Conservation (phyloP, 495 filamentous ascomycete species). For the Penicillium antarcticum region DNA sequence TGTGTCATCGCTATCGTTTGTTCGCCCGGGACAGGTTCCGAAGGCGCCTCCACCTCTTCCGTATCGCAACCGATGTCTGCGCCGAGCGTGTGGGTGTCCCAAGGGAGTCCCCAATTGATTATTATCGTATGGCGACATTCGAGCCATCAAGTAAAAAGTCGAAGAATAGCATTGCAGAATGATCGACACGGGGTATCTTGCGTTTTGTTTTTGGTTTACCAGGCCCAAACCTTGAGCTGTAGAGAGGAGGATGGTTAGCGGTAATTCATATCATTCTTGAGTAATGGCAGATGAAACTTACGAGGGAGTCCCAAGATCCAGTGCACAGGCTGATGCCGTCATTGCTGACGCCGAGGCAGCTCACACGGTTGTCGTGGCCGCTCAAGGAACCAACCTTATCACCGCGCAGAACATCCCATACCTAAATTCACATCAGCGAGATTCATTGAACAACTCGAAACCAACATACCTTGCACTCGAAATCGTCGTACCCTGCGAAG, state of each 20-base stretch:
- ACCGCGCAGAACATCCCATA: conserved; percentile 95
- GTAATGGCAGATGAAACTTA: conserved; percentile 50
- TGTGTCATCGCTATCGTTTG: conserved; percentile 33
- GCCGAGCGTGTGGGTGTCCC: conserved; percentile 35
- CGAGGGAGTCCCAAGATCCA: conserved; percentile 98
- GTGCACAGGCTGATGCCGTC: conserved; percentile 99
- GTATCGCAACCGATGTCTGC: conserved; percentile 26
- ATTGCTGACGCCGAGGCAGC: conserved; percentile 96
- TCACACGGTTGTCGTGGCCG: conserved; percentile 97
- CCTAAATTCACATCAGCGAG: conserved; percentile 49
- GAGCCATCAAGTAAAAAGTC: conserved; percentile 35
- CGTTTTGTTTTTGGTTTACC: conserved; percentile 45
- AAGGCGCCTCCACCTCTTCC: conserved; percentile 24
- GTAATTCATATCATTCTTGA: neutral
- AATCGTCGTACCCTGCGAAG: conserved; percentile 98
- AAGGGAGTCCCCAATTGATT: conserved; percentile 28
- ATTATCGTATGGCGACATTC: conserved; percentile 45
- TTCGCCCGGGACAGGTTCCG: conserved; percentile 16
- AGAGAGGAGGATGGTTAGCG: conserved; percentile 14
- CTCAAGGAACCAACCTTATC: conserved; percentile 95
- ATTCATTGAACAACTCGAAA: neutral
- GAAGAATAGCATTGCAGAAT: conserved; percentile 41
- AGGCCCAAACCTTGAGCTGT: conserved; percentile 87
- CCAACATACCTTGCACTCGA: conserved; percentile 91
- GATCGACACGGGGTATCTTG: conserved; percentile 47